Evolutionary conservation across 331 rosid genomes (phyloP).

Genomic region (Erythrophleum ivorense): DNA sequence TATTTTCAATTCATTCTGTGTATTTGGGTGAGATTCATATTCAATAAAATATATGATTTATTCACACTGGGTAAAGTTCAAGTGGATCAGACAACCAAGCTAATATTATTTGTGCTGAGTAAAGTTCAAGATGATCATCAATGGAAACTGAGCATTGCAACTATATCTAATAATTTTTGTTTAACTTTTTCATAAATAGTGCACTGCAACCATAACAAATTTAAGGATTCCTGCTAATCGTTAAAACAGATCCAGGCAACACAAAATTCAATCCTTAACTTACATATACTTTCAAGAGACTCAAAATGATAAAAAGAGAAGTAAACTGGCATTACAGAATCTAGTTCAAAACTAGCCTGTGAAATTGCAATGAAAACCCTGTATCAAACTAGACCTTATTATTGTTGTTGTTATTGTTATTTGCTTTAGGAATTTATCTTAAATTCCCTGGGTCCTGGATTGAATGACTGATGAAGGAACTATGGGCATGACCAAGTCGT

Average conservation of each 20-base stretch:
- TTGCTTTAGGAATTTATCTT: slow-evolving; percentile 15
- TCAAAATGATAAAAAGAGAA: background rate
- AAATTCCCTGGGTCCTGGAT: slow-evolving; percentile 20
- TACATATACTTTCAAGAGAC: background rate
- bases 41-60: too few species aligned
- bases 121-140: background rate
- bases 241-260: background rate
- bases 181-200: background rate
- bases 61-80: too few species aligned
- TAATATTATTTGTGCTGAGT: too few species aligned
- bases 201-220: background rate
- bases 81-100: background rate
- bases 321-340: background rate
- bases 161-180: background rate
- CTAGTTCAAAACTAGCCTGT: background rate
- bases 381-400: background rate
- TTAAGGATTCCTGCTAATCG: background rate
- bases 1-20: too few species aligned
- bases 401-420: background rate
- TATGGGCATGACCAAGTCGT: slow-evolving; percentile 1
- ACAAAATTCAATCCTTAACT: background rate
- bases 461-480: slow-evolving; percentile 28
- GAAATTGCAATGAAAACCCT: background rate
- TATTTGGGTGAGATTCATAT: too few species aligned
- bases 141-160: background rate